These are phyloP conservation scores for Aphanoascus verrucosus DNA, from an alignment of 2,329 filamentous ascomycete species.

Conservation along the genomic window DNA sequence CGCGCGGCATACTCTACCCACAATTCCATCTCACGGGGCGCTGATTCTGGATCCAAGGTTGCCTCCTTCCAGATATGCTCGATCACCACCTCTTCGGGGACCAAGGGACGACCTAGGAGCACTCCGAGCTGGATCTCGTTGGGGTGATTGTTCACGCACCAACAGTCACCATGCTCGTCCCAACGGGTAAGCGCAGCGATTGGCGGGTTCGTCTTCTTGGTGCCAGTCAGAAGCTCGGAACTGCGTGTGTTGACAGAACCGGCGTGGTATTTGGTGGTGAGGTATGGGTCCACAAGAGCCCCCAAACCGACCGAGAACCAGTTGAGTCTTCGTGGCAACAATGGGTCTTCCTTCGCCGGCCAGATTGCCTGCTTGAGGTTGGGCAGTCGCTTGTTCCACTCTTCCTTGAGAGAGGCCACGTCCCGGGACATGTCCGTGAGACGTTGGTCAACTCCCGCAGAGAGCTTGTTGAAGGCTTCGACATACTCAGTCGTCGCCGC, in stretches of 20 bases:
- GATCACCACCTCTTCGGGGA: conserved; percentile 58
- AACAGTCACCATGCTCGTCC: conserved; percentile 76
- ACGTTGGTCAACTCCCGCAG: conserved; percentile 14
- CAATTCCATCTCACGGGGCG: conserved; percentile 59
- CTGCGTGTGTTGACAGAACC: conserved; percentile 18
- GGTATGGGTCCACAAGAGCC: conserved; percentile 49
- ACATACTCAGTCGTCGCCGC: conserved; percentile 4
- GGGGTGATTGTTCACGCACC: conserved; percentile 54
- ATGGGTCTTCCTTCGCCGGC: conserved; percentile 13
- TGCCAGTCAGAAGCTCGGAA: conserved; percentile 15
- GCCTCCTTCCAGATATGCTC: conserved; percentile 58
- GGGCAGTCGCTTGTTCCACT: conserved; percentile 14
- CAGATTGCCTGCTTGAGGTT: conserved; percentile 12
- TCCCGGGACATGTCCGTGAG: conserved; percentile 15
- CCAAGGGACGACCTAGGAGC: conserved; percentile 38
- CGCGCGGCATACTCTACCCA: conserved; percentile 45
- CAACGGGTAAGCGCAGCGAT: conserved; percentile 55
- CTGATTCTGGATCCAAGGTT: conserved; percentile 49
- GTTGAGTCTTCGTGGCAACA: conserved; percentile 48
- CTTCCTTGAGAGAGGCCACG: conserved; percentile 13
- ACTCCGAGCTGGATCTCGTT: conserved; percentile 35
- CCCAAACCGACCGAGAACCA: conserved; percentile 59
- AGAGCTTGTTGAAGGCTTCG: conserved; percentile 15
- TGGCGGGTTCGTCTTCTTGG: conserved; percentile 29
- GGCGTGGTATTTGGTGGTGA: conserved; percentile 45